Evolutionary conservation across 345 rosid species (phyloP).

Genomic region (Nasturtium officinale): DNA sequence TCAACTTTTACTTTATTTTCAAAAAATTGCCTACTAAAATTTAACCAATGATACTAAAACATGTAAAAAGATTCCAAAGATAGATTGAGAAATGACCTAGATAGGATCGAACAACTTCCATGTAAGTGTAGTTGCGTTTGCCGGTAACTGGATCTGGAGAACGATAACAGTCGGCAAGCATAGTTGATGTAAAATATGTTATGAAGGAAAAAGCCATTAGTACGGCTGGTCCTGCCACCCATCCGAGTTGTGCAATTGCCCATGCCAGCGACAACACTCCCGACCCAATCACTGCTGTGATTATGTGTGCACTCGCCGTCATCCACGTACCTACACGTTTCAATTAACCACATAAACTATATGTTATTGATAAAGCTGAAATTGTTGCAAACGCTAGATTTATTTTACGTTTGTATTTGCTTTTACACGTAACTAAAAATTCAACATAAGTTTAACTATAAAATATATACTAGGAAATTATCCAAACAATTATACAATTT

Average conservation of each 20-base stretch:
- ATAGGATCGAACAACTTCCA: constrained; percentile 77
- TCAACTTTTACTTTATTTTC: too few relatives aligned
- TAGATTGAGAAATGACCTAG: constrained; percentile 50
- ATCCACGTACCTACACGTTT: constrained; percentile 67
- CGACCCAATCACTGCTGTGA: too few relatives aligned
- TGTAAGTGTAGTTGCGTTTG: constrained; percentile 79
- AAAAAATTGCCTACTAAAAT: too few relatives aligned
- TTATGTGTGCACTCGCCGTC: too few relatives aligned
- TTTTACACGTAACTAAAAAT: too few relatives aligned
- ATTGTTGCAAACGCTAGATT: background rate
- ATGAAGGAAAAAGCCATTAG: constrained; percentile 69
- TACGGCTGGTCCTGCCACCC: constrained; percentile 79
- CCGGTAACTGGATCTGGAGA: constrained; percentile 77
- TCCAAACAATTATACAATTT: background rate
- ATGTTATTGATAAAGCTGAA: background rate
- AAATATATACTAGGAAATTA: too few relatives aligned
- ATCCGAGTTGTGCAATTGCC: too few relatives aligned
- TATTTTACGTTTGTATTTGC: background rate
- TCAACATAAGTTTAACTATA: background rate
- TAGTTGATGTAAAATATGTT: constrained; percentile 76
- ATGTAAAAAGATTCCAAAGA: background rate
- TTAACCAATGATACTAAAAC: background rate
- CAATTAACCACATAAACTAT: constrained; percentile 3
- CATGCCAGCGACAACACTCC: too few relatives aligned
- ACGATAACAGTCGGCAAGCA: constrained; percentile 78